Base-by-base conservation (phyloP, 225 moss, liverwort and hornwort species). In the Pleurozium schreberi region DNA sequence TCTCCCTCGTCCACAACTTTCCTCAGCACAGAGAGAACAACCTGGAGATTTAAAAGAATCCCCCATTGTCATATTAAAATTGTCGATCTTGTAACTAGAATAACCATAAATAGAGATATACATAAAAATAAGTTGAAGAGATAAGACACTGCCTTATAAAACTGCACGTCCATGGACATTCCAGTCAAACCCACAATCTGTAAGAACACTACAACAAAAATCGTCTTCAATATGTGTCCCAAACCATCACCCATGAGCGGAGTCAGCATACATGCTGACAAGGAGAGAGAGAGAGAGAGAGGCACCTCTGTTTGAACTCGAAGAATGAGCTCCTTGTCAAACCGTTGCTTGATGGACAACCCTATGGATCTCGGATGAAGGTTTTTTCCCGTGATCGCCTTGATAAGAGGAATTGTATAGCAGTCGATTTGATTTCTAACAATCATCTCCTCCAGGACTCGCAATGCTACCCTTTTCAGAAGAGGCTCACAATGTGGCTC, bases 261-360 rank as follows among this genome's bases (percentile, higher is more conserved):
- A 49, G 9, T 49, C 11, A 49, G 49, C 70, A 38, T 62, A 30
- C 61, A 91, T 92, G 83, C 90, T 66, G 73, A 63, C 87, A 83
- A 94, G 90, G 57, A 19, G 57, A n/a, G n/a, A n/a, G n/a, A n/a
- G 15, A 95, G 90, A 60, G 92, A 78, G 85, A 94, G 84, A 74
- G 64, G 5, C 73, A 98, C 98, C 98, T 98, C 97, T 62, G 95
- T 97, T 89, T 95, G 91, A 86, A 95, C 91, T 90, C 95, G 95
- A 30, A 98, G 90, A 82, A 95, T 61, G 86, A 98, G 87, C 45
- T 94, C 95, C 82, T 91, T 89, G 60, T 92, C 90, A 33, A 90
- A 94, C 42, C 92, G 89, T 80, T 96, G 92, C 89, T 95, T 97
- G 77, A 93, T 67, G 71, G 92, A 88, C 62, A 95, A 87, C 66